These are phyloP conservation scores for Candida arabinofermentans DNA, from an alignment of 805 yeast species.

Conservation along the genomic window DNA sequence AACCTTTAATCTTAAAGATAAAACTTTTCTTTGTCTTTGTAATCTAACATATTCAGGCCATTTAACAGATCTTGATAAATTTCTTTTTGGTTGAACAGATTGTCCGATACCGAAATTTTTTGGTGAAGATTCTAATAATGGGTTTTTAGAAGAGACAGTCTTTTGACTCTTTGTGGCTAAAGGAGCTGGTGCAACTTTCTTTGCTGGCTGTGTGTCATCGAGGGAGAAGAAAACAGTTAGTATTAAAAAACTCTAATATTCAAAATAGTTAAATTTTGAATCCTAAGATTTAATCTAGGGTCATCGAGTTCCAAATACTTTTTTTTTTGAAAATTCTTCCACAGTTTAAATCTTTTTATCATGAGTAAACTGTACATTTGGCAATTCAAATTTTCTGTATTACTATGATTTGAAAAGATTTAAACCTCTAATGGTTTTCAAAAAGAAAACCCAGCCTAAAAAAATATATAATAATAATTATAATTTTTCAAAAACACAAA, in stretches of 20 bases:
- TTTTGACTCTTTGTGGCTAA: conserved; percentile 70
- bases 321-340: not conserved
- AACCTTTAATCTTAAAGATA: conserved; percentile 93
- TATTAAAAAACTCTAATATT: conserved; percentile 19
- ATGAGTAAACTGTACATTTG: not conserved
- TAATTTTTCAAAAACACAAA: conserved; percentile 7
- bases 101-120: conserved; percentile 97
- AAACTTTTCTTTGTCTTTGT: conserved; percentile 98
- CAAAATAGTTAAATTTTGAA: conserved; percentile 3
- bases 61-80: conserved; percentile 94
- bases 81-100: conserved; percentile 89
- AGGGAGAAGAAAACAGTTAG: conserved; percentile 27
- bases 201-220: conserved; percentile 39
- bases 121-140: conserved; percentile 85
- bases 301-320: conserved; percentile 24
- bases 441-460: conserved; percentile 12
- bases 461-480: conserved; percentile 3
- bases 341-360: not conserved
- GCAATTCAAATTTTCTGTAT: conserved; percentile 1
- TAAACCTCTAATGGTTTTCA: conserved; percentile 3
- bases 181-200: conserved; percentile 98
- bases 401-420: not conserved
- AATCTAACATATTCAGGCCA: conserved; percentile 99
- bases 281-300: conserved; percentile 13
- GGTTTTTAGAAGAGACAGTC: conserved; percentile 59